Evolutionary conservation across 2,329 filamentous ascomycete species (phyloP).

Genomic region (Fusarium scirpi): DNA sequence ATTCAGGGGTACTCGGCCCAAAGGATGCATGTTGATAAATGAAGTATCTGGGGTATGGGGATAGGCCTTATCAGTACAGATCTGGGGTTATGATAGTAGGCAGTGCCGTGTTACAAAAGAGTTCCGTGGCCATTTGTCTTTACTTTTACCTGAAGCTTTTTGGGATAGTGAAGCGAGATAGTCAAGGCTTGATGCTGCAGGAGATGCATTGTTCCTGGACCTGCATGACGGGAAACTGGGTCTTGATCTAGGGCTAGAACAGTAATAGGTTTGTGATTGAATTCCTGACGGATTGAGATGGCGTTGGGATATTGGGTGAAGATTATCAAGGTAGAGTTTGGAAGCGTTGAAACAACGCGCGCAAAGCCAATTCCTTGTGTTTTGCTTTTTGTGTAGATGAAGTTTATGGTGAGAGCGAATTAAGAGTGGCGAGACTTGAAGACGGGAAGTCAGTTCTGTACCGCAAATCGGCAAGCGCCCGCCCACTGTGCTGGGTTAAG

Average conservation of each 20-base stretch:
- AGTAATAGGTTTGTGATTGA: conserved; percentile 4
- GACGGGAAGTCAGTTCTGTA: not conserved
- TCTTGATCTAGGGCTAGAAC: not conserved
- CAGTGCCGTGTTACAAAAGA: not conserved
- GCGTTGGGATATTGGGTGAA: not conserved
- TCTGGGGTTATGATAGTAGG: conserved; percentile 10
- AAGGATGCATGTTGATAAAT: conserved; percentile 10
- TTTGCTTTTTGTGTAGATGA: conserved; percentile 1
- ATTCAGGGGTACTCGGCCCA: conserved; percentile 25
- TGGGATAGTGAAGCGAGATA: conserved; percentile 6
- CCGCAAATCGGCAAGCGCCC: conserved; percentile 40
- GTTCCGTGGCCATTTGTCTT: conserved; percentile 36
- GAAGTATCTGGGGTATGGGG: conserved; percentile 29
- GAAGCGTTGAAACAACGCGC: not conserved
- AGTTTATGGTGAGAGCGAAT: conserved; percentile 2
- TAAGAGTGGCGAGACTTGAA: conserved; percentile 12
- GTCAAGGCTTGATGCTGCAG: not conserved
- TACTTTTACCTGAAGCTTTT: conserved; percentile 31
- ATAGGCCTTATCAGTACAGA: conserved; percentile 39
- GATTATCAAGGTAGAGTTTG: not conserved
- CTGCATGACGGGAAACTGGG: conserved; percentile 10
- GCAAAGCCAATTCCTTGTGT: not conserved
- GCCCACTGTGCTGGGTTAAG: conserved; percentile 31
- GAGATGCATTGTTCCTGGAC: conserved; percentile 16
- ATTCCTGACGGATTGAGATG: conserved; percentile 2